phyloP scores from a whole-genome alignment of 768 basidiomycete genomes.

The Lentinula edodes region DNA sequence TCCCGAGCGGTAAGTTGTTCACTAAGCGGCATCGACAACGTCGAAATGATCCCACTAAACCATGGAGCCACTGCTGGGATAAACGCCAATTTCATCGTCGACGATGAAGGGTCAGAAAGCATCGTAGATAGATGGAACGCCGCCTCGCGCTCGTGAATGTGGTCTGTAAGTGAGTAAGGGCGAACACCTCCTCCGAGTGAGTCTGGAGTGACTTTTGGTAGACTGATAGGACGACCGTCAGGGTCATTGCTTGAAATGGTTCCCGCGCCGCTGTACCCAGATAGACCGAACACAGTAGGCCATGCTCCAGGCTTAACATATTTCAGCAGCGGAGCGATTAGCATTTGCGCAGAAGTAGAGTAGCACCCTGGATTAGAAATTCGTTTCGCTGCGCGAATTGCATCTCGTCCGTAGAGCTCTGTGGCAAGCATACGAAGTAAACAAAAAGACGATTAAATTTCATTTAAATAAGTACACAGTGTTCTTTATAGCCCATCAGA shows the following conservation, averaged over 20 bases:
- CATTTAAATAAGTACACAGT: slow-evolving; percentile 16
- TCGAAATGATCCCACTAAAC: slow-evolving; percentile 95
- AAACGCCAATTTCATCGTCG: slow-evolving; percentile 66
- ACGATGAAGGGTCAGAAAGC: slow-evolving; percentile 24
- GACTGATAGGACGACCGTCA: slow-evolving; percentile 65
- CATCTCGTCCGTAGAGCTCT: slow-evolving; percentile 85
- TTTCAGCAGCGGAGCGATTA: slow-evolving; percentile 83
- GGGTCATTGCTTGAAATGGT: slow-evolving; percentile 67
- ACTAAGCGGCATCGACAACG: slow-evolving; percentile 75
- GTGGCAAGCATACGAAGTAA: slow-evolving; percentile 9
- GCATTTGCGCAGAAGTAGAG: slow-evolving; percentile 87
- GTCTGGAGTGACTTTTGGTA: slow-evolving; percentile 78
- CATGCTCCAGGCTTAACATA: slow-evolving; percentile 54
- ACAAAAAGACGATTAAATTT: slow-evolving; percentile 17
- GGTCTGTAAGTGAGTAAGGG: slow-evolving; percentile 90
- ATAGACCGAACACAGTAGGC: slow-evolving; percentile 88
- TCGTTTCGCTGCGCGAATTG: slow-evolving; percentile 65
- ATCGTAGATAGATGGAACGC: slow-evolving; percentile 73
- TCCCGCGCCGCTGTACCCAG: slow-evolving; percentile 94
- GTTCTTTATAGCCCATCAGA: slow-evolving; percentile 30
- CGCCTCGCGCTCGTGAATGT: slow-evolving; percentile 98
- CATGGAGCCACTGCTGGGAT: slow-evolving; percentile 85
- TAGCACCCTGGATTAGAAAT: slow-evolving; percentile 99
- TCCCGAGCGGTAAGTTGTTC: slow-evolving; percentile 65
- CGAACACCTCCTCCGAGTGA: slow-evolving; percentile 70